phyloP scores from a whole-genome alignment of 495 filamentous ascomycete species.

The Lentithecium fluviatile region DNA sequence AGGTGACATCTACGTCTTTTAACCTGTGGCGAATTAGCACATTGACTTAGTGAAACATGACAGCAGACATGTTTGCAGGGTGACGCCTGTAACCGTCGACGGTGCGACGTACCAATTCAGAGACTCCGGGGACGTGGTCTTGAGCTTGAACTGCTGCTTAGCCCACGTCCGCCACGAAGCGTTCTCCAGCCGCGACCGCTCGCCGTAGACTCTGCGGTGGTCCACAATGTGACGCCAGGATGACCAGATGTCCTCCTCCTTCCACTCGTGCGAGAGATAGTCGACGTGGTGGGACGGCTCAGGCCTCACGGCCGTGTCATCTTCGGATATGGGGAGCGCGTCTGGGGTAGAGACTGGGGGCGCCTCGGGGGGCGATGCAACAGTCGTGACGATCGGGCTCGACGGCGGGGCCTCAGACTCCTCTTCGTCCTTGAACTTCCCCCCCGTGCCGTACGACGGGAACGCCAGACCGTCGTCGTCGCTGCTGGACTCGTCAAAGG shows the following conservation, averaged over 20 bases:
- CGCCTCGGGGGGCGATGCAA: conserved; percentile 11
- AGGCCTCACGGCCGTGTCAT: conserved; percentile 74
- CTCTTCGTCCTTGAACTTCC: conserved; percentile 25
- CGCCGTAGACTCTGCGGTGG: conserved; percentile 71
- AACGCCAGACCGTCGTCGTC: conserved; percentile 54
- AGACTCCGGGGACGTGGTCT: conserved; percentile 82
- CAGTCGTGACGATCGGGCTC: conserved; percentile 26
- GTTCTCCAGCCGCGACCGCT: conserved; percentile 84
- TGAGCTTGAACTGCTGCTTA: conserved; percentile 79
- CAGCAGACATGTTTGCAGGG: background rate
- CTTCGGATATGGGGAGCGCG: conserved; percentile 57
- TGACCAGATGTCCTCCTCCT: conserved; percentile 95
- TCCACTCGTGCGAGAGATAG: conserved; percentile 94
- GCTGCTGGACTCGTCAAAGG: conserved; percentile 47
- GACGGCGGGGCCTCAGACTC: conserved; percentile 25
- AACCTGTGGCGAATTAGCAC: conserved; percentile 58
- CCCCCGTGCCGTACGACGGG: conserved; percentile 57
- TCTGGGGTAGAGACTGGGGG: conserved; percentile 23
- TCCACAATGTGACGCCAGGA: conserved; percentile 92
- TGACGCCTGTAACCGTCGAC: background rate
- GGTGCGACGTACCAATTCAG: conserved; percentile 73
- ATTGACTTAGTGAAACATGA: conserved; percentile 15
- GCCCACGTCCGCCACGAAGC: conserved; percentile 98
- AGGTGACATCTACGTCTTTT: conserved; percentile 96
- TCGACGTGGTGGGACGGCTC: conserved; percentile 92